phyloP scores from a whole-genome alignment of 2,329 filamentous ascomycete species.

The Phoma sp. region DNA sequence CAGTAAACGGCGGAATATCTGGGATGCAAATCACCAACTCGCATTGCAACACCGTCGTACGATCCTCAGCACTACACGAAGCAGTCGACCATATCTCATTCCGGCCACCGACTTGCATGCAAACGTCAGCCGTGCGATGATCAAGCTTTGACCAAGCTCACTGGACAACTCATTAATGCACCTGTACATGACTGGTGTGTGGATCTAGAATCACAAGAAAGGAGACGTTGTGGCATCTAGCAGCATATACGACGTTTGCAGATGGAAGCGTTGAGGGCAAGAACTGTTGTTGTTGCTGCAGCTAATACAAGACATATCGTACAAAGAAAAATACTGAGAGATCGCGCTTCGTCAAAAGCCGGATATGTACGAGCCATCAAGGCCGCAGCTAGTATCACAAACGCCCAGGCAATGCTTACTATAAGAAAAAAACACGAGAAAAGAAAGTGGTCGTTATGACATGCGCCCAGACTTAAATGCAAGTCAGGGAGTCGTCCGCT shows the following conservation, averaged over 20 bases:
- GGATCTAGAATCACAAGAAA: neutral
- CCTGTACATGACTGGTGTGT: neutral
- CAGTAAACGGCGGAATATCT: neutral
- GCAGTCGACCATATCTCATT: neutral
- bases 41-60: neutral
- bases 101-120: neutral
- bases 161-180: neutral
- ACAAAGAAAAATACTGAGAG: neutral
- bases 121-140: neutral
- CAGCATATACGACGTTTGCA: neutral
- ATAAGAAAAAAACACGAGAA: neutral
- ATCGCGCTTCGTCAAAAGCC: neutral
- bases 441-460: neutral
- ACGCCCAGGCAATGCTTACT: neutral
- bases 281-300: neutral
- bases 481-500: neutral
- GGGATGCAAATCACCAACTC: neutral
- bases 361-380: neutral
- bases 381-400: neutral
- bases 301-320: neutral
- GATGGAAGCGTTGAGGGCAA: neutral
- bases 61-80: neutral
- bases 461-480: neutral
- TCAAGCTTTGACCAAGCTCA: neutral
- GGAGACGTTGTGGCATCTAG: neutral